Evolutionary conservation across 495 filamentous ascomycete genomes (phyloP).

Genomic region (Poronia punctata): DNA sequence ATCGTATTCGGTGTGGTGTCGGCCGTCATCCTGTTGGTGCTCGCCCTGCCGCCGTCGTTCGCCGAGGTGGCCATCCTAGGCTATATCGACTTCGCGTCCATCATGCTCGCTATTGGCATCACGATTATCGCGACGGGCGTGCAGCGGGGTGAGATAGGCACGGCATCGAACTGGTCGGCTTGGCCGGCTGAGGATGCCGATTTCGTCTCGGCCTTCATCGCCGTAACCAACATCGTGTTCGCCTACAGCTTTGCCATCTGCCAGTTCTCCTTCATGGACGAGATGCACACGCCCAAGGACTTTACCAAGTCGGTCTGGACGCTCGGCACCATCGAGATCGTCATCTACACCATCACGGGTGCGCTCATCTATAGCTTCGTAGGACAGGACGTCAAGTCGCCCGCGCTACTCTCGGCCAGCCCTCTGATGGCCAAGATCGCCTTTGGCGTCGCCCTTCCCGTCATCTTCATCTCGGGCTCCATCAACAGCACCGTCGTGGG

Average conservation of each 20-base stretch:
- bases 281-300: slow-evolving; percentile 63
- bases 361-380: slow-evolving; percentile 68
- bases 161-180: slow-evolving; percentile 33
- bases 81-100: slow-evolving; percentile 56
- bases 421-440: slow-evolving; percentile 59
- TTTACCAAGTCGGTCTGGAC: slow-evolving; percentile 60
- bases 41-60: slow-evolving; percentile 53
- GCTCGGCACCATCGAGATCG: slow-evolving; percentile 58
- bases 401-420: slow-evolving; percentile 61
- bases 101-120: slow-evolving; percentile 57
- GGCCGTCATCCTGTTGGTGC: slow-evolving; percentile 51
- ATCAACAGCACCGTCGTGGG: slow-evolving; percentile 52
- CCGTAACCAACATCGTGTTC: slow-evolving; percentile 68
- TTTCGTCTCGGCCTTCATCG: slow-evolving; percentile 49
- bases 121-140: slow-evolving; percentile 63
- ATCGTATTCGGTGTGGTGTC: slow-evolving; percentile 62
- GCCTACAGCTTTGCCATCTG: slow-evolving; percentile 63
- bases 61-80: slow-evolving; percentile 53
- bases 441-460: slow-evolving; percentile 74
- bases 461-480: slow-evolving; percentile 63
- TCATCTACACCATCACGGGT: slow-evolving; percentile 60
- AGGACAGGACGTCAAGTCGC: slow-evolving; percentile 59
- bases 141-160: slow-evolving; percentile 32
- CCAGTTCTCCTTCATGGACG: slow-evolving; percentile 71
- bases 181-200: slow-evolving; percentile 34